Evolutionary conservation across 2,329 filamentous ascomycete species (phyloP).

Genomic region (Aspergillus quadricinctus): DNA sequence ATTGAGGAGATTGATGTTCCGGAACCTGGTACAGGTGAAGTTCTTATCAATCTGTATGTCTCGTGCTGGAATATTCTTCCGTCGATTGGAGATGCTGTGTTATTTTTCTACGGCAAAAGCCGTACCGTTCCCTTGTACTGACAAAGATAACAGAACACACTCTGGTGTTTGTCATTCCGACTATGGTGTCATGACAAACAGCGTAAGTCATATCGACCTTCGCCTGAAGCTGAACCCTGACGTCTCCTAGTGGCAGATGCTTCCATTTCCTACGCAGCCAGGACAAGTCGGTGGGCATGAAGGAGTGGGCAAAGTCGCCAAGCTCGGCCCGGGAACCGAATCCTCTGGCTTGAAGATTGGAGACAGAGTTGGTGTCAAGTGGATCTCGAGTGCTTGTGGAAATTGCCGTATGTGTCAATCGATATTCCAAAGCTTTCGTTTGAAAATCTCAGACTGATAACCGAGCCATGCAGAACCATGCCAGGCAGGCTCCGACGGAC

Average conservation of each 20-base stretch:
- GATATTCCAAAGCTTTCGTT: background rate
- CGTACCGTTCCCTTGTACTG: background rate
- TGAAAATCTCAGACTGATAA: constrained; percentile 1
- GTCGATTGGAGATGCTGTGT: background rate
- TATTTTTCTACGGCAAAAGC: background rate
- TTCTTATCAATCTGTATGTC: constrained; percentile 56
- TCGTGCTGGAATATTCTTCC: background rate
- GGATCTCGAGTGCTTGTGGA: constrained; percentile 57
- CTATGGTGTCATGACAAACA: constrained; percentile 52
- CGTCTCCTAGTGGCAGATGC: constrained; percentile 47
- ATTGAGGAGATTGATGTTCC: constrained; percentile 61
- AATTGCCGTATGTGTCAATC: constrained; percentile 40
- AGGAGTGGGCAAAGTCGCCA: constrained; percentile 62
- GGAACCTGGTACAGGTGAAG: constrained; percentile 59
- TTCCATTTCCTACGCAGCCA: constrained; percentile 55
- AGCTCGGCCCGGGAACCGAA: constrained; percentile 59
- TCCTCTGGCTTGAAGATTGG: constrained; percentile 57
- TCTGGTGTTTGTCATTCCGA: constrained; percentile 64
- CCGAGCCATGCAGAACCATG: constrained; percentile 40
- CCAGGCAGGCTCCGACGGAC: constrained; percentile 51
- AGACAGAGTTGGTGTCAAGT: constrained; percentile 67
- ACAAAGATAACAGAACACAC: constrained; percentile 46
- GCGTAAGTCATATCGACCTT: constrained; percentile 16
- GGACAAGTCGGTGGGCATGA: constrained; percentile 68
- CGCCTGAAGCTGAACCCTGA: background rate